A percentile compares a stretch with the other conserved stretches of the same genome.
These are phyloP conservation scores for Clavariopsis aquatica DNA, from an alignment of 495 filamentous ascomycete genomes.

Conservation along the genomic window DNA sequence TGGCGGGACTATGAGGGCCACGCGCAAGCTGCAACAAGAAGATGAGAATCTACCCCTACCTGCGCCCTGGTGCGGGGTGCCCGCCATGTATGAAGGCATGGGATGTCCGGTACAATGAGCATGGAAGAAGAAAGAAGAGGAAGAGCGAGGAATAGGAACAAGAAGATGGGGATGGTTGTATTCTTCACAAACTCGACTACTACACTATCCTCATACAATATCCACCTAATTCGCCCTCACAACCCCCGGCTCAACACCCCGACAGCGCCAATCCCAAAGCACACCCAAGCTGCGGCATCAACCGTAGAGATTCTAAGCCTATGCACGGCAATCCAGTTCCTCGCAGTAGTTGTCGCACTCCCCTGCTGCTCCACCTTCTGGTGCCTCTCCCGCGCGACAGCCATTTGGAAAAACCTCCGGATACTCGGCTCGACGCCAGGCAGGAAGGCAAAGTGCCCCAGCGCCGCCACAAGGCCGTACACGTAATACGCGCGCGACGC, in stretches of 20 bases:
- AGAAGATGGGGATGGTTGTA: no score
- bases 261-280: constrained; percentile 1
- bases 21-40: no score
- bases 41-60: background rate
- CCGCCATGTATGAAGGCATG: background rate
- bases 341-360: background rate
- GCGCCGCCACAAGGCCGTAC: background rate
- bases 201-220: background rate
- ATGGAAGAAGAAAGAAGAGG: no score
- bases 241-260: constrained; percentile 1
- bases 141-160: no score
- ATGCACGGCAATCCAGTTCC: constrained; percentile 13
- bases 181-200: no score
- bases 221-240: background rate
- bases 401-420: constrained; percentile 1
- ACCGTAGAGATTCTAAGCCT: constrained; percentile 7
- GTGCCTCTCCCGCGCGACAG: background rate
- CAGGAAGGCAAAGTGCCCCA: constrained; percentile 17
- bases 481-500: background rate
- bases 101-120: background rate
- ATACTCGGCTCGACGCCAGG: constrained; percentile 4
- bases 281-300: constrained; percentile 6
- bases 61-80: background rate
- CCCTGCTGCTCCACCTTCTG: background rate
- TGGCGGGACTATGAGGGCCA: no score